A percentile compares a stretch with the other conserved stretches of the same genome.
phyloP scores from a whole-genome alignment of 2,329 filamentous ascomycete species.

The Ilyonectria robusta region DNA sequence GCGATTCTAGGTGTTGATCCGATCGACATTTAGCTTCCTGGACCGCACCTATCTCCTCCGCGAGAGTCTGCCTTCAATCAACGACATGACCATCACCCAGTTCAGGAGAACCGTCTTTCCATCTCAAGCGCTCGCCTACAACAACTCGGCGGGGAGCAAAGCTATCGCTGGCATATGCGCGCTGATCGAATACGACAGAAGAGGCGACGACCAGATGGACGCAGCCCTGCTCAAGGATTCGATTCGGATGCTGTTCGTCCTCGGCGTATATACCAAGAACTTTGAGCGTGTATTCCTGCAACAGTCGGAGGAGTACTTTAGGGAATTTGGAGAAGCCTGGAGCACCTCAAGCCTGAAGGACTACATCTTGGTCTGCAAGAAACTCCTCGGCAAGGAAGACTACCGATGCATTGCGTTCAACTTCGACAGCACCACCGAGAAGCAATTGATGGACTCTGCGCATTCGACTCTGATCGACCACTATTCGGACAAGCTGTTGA shows the following conservation, averaged over 20 bases:
- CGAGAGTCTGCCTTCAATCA: constrained; percentile 78
- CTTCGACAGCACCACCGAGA: constrained; percentile 86
- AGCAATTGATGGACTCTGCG: constrained; percentile 79
- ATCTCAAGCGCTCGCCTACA: constrained; percentile 36
- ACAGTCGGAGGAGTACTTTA: constrained; percentile 77
- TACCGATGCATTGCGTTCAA: constrained; percentile 84
- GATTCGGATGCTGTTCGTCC: constrained; percentile 87
- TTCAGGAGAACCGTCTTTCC: constrained; percentile 76
- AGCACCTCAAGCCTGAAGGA: constrained; percentile 76
- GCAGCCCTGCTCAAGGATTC: constrained; percentile 78
- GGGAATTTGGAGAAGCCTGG: constrained; percentile 77
- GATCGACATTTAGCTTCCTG: constrained; percentile 93
- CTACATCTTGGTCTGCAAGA: constrained; percentile 81
- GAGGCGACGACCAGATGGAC: constrained; percentile 70
- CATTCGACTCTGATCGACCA: constrained; percentile 80
- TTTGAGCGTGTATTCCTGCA: constrained; percentile 85
- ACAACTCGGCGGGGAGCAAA: constrained; percentile 47
- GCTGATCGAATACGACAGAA: constrained; percentile 81
- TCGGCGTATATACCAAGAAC: constrained; percentile 82
- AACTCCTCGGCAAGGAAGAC: constrained; percentile 80
- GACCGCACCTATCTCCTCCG: constrained; percentile 90
- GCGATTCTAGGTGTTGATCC: constrained; percentile 75
- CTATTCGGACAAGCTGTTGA: constrained; percentile 76
- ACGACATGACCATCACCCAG: constrained; percentile 83
- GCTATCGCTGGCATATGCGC: constrained; percentile 75